Base-by-base conservation (phyloP, 352 stramenopile genomes). In the Pythium sp. region DNA sequence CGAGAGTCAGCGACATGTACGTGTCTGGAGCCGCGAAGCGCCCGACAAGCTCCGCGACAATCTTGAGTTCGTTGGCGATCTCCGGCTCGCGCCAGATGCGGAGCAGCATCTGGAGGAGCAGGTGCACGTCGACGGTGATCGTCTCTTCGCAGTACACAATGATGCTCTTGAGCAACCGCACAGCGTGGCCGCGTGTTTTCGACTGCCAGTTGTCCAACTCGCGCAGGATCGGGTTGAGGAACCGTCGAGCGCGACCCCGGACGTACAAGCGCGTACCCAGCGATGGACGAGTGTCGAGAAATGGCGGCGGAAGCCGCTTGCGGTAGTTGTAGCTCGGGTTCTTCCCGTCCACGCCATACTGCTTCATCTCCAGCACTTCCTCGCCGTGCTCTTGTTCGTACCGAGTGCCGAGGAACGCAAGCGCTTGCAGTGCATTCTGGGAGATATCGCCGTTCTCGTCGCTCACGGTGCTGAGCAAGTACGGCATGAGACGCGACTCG, bases 131-230 rank as follows among this genome's bases (percentile, higher is more conserved):
- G n/a, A 96, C 87, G 3, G 91, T 98, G 58, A 98, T 86, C 53
- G 90, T 90, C 59, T 99, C 94, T 75, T 99, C 96, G 68, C 90
- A 94, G 66, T 97, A 98, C 41, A 98, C 85, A 36, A 98, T 64
- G 51, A 98, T 74, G 70, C 87, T 93, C 61, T 90, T 87, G 47
- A 99, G 82, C 28, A 98, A 78, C 14, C 90, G 80, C 36, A 92
- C 90, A 11, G 92, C 94, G 63, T 95, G 84, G 3, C 77, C 70
- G 11, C 91, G 82, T 2, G 93, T 98, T 8, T 77, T 71, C 53
- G 77, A 80, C 65, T 93, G 89, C 95, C 95, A 99, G 73, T 97
- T 97, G 18, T 73, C 84, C 22, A 99, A 80, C 64, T 99, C 96
- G 14, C 74, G 72, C 51, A 99, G 70, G 5, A 98, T 75, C 49